Base-by-base conservation (phyloP, 371 early-diverging fungal species). In the Apophysomyces elegans region DNA sequence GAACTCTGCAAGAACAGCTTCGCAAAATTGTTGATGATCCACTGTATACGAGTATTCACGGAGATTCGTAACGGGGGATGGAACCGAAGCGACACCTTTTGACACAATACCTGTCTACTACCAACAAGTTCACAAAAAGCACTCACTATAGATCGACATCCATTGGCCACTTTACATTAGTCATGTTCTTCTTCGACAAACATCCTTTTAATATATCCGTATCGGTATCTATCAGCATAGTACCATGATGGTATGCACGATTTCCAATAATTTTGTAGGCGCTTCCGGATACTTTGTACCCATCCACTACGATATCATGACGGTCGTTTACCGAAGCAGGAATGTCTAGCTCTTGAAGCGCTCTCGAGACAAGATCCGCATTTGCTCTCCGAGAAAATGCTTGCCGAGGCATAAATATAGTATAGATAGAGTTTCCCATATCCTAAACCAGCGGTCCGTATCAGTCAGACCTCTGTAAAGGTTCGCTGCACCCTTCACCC, bases 181-280 rank as follows among this genome's bases (percentile, higher is more conserved):
- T 37, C 76, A 77, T 77, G 64, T 71, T 73, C 36, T 72, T 73
- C 64, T 76, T 79, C 7, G 76, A 76, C 45, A 77, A 60, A 67
- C 74, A 79, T 7, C 79, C 80, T 46, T 85, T 80, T 16, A 98
- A 81, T 7, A 73, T 75, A 14, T 74, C 69, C 36, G 95, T 85
- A 75, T 98, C 93, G 1, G 96, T 83, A 70, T 95, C 90, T 60
- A 98, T 94, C 47, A 99, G 79, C 98, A 98, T 96, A 8, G 99
- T 99, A 41, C 99, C 99, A 75, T 99, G 99, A 74, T 98, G 98
- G 68, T 95, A 97, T 1, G 98, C 94, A 61, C 92, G 77, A 3
- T 78, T 63, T 56, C 84, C 87, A 45, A 90, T 94, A 62, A 99
- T 75, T 69, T 95, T 95, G 86, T 91, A 99, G 9, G 99, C 99